Conservation (phyloP, 495 filamentous ascomycete species). For the Baudoinia panamericana region DNA sequence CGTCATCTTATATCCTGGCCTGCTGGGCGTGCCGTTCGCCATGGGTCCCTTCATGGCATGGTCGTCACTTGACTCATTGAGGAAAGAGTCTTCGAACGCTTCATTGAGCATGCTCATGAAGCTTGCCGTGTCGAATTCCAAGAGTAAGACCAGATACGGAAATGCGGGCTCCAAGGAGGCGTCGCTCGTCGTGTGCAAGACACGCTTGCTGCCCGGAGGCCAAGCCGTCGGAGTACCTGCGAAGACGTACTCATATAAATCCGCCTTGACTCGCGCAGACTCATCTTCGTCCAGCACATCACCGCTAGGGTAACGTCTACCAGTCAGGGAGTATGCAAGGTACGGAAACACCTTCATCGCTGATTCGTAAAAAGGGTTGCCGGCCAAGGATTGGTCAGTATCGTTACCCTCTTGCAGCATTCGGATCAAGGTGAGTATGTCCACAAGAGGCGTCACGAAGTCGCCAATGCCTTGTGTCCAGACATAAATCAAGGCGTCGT, state of each 20-base stretch:
- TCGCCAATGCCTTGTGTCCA: constrained; percentile 86
- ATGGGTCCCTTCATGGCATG: constrained; percentile 37
- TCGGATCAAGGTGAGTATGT: constrained; percentile 62
- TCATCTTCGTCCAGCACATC: constrained; percentile 53
- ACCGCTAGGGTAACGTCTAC: constrained; percentile 80
- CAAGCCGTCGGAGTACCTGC: constrained; percentile 60
- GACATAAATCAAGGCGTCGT: constrained; percentile 91
- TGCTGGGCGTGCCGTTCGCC: constrained; percentile 16
- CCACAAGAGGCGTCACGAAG: constrained; percentile 79
- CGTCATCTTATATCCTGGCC: constrained; percentile 41
- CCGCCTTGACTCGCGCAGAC: constrained; percentile 62
- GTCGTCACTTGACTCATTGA: constrained; percentile 58
- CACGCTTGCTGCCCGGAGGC: constrained; percentile 43
- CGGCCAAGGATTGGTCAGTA: constrained; percentile 31
- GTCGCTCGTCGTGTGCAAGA: constrained; percentile 39
- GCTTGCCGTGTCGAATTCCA: constrained; percentile 79
- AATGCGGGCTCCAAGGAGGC: constrained; percentile 51
- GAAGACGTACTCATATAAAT: constrained; percentile 86
- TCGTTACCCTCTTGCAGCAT: constrained; percentile 43
- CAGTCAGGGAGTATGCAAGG: constrained; percentile 82
- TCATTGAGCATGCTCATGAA: constrained; percentile 94
- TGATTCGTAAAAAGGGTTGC: constrained; percentile 33
- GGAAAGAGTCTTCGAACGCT: constrained; percentile 87
- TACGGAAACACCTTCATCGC: constrained; percentile 91
- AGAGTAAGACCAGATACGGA: constrained; percentile 67